Evolutionary conservation across 1,284 basidiomycete genomes (phyloP).

Genomic region (Trametes sp.): DNA sequence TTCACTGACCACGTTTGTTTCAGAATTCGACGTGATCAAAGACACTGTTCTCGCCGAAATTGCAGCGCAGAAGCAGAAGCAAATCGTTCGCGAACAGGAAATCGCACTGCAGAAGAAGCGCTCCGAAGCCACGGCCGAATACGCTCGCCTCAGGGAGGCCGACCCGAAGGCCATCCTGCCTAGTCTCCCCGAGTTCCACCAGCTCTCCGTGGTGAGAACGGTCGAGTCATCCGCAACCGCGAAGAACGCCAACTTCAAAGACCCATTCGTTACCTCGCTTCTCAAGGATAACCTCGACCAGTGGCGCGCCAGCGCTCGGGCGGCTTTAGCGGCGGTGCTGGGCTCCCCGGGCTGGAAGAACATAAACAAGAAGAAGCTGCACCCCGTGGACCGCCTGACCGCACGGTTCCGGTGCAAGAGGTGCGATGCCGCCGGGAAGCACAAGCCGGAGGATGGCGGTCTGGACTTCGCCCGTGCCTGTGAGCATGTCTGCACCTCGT

Average conservation of each 20-base stretch:
- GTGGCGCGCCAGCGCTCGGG: constrained; percentile 56
- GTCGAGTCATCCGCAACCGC: constrained; percentile 40
- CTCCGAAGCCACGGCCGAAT: constrained; percentile 29
- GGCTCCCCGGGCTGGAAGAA: constrained; percentile 59
- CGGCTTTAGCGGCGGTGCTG: constrained; percentile 52
- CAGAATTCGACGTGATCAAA: constrained; percentile 32
- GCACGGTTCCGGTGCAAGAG: constrained; percentile 64
- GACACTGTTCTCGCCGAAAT: constrained; percentile 28
- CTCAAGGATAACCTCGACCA: constrained; percentile 53
- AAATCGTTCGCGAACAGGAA: constrained; percentile 24
- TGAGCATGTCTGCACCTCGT: constrained; percentile 56
- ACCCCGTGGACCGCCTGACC: constrained; percentile 63
- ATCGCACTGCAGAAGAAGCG: constrained; percentile 24
- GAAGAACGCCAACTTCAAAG: constrained; percentile 18
- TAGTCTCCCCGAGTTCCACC: constrained; percentile 51
- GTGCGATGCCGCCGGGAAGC: constrained; percentile 44
- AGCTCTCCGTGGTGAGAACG: constrained; percentile 49
- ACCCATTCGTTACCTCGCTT: constrained; percentile 45
- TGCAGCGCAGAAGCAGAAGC: constrained; percentile 15
- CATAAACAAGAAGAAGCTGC: constrained; percentile 52
- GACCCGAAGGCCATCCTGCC: constrained; percentile 43
- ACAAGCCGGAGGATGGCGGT: constrained; percentile 39
- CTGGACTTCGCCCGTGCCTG: constrained; percentile 66
- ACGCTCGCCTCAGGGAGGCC: constrained; percentile 22
- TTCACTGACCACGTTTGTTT: background rate